These are phyloP conservation scores for Cystobasidiopsis lactophilus DNA, from an alignment of 768 basidiomycete genomes.

Conservation along the genomic window DNA sequence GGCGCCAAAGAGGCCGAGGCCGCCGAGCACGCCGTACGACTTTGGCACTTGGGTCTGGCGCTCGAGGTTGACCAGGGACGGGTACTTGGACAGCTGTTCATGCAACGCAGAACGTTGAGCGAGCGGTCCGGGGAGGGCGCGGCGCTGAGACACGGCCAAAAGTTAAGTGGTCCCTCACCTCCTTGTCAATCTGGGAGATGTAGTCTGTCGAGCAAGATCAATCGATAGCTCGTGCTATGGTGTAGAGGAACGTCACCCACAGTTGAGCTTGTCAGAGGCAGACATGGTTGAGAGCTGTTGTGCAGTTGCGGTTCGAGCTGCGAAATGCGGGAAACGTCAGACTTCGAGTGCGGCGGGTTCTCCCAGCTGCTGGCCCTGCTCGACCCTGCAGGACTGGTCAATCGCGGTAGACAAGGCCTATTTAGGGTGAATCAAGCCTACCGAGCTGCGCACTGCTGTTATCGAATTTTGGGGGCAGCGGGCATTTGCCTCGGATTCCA, in stretches of 20 bases:
- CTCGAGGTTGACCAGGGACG: conserved; percentile 55
- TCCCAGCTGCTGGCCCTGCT: too few relatives aligned
- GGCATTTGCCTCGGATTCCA: too few relatives aligned
- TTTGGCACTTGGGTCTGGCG: conserved; percentile 82
- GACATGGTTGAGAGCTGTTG: conserved; percentile 14
- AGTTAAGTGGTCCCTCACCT: conserved; percentile 51
- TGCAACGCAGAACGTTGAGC: neutral
- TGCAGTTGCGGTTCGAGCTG: too few relatives aligned
- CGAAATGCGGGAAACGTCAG: too few relatives aligned
- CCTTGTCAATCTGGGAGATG: conserved; percentile 79
- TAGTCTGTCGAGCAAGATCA: conserved; percentile 30
- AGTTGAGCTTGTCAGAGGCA: conserved; percentile 14
- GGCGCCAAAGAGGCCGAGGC: conserved; percentile 40
- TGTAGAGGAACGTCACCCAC: neutral
- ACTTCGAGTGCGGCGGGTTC: too few relatives aligned
- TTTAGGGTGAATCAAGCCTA: too few relatives aligned
- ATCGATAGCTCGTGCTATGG: neutral
- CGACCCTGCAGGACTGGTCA: too few relatives aligned
- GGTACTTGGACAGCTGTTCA: conserved; percentile 44
- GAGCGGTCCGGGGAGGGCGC: neutral
- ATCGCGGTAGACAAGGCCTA: too few relatives aligned
- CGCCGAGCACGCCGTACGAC: conserved; percentile 62
- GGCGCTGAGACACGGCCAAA: neutral
- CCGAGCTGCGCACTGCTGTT: too few relatives aligned
- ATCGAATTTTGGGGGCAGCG: too few relatives aligned